Evolutionary conservation across 2,329 filamentous ascomycete species (phyloP), one percentile per base, ranked within the genome.

Genomic region (Shiraia sp.): DNA sequence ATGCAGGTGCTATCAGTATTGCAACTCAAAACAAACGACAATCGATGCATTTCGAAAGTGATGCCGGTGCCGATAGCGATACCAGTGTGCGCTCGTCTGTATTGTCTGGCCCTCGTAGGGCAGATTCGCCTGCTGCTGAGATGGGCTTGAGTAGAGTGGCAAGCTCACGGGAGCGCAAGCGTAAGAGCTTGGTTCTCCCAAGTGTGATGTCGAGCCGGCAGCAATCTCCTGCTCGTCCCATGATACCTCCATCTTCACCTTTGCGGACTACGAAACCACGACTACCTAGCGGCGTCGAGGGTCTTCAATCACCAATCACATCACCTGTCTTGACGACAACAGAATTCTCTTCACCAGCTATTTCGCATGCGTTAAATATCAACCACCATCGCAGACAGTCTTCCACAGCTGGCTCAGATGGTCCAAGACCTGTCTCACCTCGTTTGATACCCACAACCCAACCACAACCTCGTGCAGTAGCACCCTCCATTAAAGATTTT

Each of bases 401-500:
- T 0, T 97, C 93, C 8, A 87, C 90, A 12, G 87, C 89, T 19
- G 87, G 92, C 22, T 95, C 90, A 2, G 60, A 82, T 44, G 80
- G 77, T 15, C 69, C 76, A 10, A 75, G 83, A 53, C 90, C 92
- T 0, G 79, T 88, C 1, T 99, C 93, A 4, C 93, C 93, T 5
- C 83, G 90, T 16, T 70, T 97, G 36, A 83, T 80, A 33, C 86
- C 89, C 3, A 86, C 87, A 44, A 81, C 84, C 27, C 88, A 91
- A 22, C 88, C 87, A 1, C 90, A 95, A 66, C 88, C 90, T 34
- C 86, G 90, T 43, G 90, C 92, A 22, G 86, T 92, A 1, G 89
- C 93, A 3, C 90, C 92, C 6, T 99, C 95, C 0, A 99, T 99
- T 73, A 97, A 97, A 60, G 93, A 99, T 63, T 99, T 99, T 57